phyloP scores from a whole-genome alignment of 2,329 filamentous ascomycete species.

The Akanthomyces dipterigenus region DNA sequence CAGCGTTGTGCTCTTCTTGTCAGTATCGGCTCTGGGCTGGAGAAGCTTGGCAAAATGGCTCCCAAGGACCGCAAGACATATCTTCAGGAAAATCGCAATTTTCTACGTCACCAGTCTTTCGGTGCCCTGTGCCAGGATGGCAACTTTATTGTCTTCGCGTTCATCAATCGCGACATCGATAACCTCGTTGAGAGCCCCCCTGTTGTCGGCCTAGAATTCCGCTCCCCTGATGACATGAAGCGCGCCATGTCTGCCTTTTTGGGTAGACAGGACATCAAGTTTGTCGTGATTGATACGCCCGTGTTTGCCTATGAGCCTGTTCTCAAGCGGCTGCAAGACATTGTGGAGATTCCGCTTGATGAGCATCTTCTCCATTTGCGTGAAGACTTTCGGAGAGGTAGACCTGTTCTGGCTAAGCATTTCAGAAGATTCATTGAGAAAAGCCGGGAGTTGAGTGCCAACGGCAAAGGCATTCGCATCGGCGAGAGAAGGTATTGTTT shows the following conservation, averaged over 20 bases:
- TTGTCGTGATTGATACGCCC: conserved; percentile 57
- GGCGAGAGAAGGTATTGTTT: too few relatives aligned
- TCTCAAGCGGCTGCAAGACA: conserved; percentile 50
- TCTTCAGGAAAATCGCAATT: conserved; percentile 38
- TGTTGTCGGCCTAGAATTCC: conserved; percentile 44
- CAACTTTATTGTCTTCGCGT: conserved; percentile 53
- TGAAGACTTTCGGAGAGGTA: too few relatives aligned
- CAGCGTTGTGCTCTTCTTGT: conserved; percentile 31
- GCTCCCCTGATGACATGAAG: conserved; percentile 36
- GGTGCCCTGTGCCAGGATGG: conserved; percentile 50
- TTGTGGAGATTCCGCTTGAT: conserved; percentile 48
- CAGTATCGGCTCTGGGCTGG: conserved; percentile 38
- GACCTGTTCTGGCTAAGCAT: too few relatives aligned
- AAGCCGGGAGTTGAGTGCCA: too few relatives aligned
- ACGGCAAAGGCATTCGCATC: too few relatives aligned
- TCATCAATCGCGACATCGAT: conserved; percentile 44
- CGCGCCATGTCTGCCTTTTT: conserved; percentile 42
- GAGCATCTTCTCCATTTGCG: conserved; percentile 39
- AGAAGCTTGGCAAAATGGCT: conserved; percentile 28
- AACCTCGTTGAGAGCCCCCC: conserved; percentile 38
- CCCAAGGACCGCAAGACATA: conserved; percentile 35
- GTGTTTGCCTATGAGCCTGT: conserved; percentile 66
- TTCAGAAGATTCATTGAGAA: too few relatives aligned
- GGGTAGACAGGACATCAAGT: conserved; percentile 29
- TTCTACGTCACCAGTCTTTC: conserved; percentile 54